phyloP scores from a whole-genome alignment of 2,329 filamentous ascomycete species.

The Hypocreales sp. region DNA sequence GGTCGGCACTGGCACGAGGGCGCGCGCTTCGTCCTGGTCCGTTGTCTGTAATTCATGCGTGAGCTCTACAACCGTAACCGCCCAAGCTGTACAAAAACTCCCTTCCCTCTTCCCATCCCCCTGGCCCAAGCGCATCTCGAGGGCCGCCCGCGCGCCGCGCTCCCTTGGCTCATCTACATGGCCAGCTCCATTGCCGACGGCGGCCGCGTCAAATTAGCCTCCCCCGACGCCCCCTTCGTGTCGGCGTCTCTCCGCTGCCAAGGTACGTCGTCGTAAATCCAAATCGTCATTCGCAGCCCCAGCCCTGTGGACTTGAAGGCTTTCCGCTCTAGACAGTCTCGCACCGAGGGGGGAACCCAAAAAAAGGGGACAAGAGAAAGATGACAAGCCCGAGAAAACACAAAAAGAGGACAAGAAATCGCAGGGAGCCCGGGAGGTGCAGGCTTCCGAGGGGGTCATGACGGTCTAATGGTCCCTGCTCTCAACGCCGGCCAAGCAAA shows the following conservation, averaged over 20 bases:
- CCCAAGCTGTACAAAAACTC: not conserved
- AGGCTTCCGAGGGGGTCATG: conserved; percentile 6
- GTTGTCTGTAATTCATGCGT: conserved; percentile 10
- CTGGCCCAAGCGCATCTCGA: not conserved
- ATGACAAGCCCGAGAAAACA: not conserved
- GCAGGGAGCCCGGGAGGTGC: not conserved
- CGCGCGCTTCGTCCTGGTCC: not conserved
- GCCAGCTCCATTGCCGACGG: no score
- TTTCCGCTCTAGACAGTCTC: no score
- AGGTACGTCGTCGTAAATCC: no score
- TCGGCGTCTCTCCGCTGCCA: no score
- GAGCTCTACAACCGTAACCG: conserved; percentile 13
- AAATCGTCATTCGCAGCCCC: no score
- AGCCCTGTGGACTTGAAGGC: no score
- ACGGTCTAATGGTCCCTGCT: conserved; percentile 4
- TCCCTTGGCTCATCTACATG: no score
- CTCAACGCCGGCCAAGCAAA: conserved; percentile 3
- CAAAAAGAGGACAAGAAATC: conserved; percentile 3
- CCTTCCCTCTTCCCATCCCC: not conserved
- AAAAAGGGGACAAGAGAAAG: not conserved
- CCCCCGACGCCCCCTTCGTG: no score
- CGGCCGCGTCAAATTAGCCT: no score
- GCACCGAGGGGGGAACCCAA: no score
- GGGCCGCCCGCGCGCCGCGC: not conserved
- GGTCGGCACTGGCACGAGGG: no score